phyloP scores from a whole-genome alignment of 176 grass and related monocot genomes.

The Luzula sylvatica region DNA sequence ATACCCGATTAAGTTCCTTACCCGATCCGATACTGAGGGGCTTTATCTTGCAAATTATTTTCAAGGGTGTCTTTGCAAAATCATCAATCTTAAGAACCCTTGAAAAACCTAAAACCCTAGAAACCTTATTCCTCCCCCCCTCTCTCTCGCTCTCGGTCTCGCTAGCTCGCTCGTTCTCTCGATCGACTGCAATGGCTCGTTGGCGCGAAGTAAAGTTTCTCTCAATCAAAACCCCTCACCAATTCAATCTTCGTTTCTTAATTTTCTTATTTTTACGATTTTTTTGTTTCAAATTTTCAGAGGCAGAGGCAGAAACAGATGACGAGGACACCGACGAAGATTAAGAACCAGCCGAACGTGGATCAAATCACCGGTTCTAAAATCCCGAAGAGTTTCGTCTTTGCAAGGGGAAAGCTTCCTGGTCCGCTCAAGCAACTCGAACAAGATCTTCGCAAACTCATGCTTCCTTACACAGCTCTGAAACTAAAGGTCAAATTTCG shows the following conservation, averaged over 20 bases:
- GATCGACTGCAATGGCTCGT: constrained; percentile 17
- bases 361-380: constrained; percentile 75
- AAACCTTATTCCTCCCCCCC: background rate
- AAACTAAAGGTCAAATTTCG: constrained; percentile 24
- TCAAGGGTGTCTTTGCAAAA: too few species aligned
- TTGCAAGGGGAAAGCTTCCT: constrained; percentile 68
- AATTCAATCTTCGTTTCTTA: background rate
- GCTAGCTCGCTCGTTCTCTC: background rate
- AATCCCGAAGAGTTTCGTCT: constrained; percentile 93
- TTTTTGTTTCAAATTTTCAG: background rate
- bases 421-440: constrained; percentile 64
- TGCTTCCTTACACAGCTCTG: constrained; percentile 34
- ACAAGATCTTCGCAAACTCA: constrained; percentile 57
- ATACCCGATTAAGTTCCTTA: too few species aligned
- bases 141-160: background rate
- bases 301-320: constrained; percentile 16
- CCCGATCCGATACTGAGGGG: too few species aligned
- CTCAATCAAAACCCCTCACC: background rate
- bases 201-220: constrained; percentile 17
- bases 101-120: background rate
- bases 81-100: background rate
- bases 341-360: constrained; percentile 58
- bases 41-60: too few species aligned
- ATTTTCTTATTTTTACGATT: background rate
- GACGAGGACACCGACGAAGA: constrained; percentile 28